Conservation (phyloP, 2,329 filamentous ascomycete species). For the Coniochaeta sp. region DNA sequence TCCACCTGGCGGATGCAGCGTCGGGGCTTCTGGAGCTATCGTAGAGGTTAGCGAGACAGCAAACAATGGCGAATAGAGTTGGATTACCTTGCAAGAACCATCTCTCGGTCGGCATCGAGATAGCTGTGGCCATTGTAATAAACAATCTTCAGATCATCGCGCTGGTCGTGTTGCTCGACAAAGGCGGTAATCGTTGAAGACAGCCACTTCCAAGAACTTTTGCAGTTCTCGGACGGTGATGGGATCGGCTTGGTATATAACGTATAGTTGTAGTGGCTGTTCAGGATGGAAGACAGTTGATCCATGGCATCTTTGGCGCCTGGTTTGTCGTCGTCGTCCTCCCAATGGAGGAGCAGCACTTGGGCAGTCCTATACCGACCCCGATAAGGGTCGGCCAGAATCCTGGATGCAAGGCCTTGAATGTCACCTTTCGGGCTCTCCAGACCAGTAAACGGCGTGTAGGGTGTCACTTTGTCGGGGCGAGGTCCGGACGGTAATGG, state of each 20-base stretch:
- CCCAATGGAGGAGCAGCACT: slow-evolving; percentile 48
- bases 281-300: slow-evolving; percentile 42
- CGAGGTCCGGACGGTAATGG: slow-evolving; percentile 49
- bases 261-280: slow-evolving; percentile 43
- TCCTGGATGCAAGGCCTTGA: slow-evolving; percentile 40
- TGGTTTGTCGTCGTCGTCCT: slow-evolving; percentile 38
- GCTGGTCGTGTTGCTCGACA: slow-evolving; percentile 42
- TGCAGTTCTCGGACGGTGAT: slow-evolving; percentile 34
- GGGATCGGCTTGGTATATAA: slow-evolving; percentile 43
- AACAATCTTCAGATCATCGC: slow-evolving; percentile 50
- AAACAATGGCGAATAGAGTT: not conserved
- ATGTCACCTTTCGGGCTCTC: slow-evolving; percentile 44
- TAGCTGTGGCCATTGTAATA: slow-evolving; percentile 50
- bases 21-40: slow-evolving; percentile 38
- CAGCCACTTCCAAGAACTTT: slow-evolving; percentile 46
- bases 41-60: not conserved
- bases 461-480: slow-evolving; percentile 40
- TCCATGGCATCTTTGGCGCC: slow-evolving; percentile 32
- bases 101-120: slow-evolving; percentile 46
- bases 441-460: slow-evolving; percentile 30
- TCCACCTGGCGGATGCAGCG: slow-evolving; percentile 42
- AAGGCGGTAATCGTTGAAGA: slow-evolving; percentile 43
- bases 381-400: slow-evolving; percentile 40
- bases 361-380: slow-evolving; percentile 46
- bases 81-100: slow-evolving; percentile 48